These are phyloP conservation scores for Cutaneotrichosporon sp. DNA, from an alignment of 1,284 basidiomycete species.

Conservation along the genomic window DNA sequence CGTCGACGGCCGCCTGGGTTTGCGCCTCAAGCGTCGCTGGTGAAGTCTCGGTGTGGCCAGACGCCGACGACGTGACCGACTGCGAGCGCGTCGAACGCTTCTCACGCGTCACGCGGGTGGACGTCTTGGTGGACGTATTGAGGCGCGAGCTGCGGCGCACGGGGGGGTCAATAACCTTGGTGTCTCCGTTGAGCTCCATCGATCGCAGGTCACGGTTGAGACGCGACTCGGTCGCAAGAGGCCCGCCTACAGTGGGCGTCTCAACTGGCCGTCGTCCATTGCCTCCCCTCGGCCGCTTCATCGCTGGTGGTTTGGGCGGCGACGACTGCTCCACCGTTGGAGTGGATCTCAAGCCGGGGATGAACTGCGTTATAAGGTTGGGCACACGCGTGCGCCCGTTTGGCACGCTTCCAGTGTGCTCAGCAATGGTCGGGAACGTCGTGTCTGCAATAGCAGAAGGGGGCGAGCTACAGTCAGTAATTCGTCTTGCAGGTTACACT, in stretches of 20 bases:
- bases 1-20: conserved; percentile 68
- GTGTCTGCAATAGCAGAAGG: conserved; percentile 29
- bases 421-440: conserved; percentile 31
- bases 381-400: conserved; percentile 30
- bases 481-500: conserved; percentile 8
- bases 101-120: conserved; percentile 18
- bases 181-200: conserved; percentile 28
- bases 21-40: conserved; percentile 63
- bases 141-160: conserved; percentile 38
- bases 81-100: conserved; percentile 30
- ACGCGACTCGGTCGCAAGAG: conserved; percentile 16
- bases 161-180: conserved; percentile 21
- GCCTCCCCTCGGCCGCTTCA: conserved; percentile 41
- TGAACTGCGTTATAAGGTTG: conserved; percentile 29
- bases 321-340: conserved; percentile 17
- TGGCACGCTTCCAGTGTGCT: conserved; percentile 11
- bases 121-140: conserved; percentile 23
- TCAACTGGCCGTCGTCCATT: conserved; percentile 2
- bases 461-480: conserved; percentile 27
- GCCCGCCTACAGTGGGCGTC: conserved; percentile 9
- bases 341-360: conserved; percentile 22
- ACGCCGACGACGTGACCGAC: conserved; percentile 53
- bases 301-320: conserved; percentile 37
- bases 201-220: conserved; percentile 26
- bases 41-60: conserved; percentile 58